A percentile compares a stretch with the other conserved stretches of the same genome.
These are phyloP conservation scores for Salvia rosmarinus DNA, from an alignment of 257 asterid genomes.

Conservation along the genomic window DNA sequence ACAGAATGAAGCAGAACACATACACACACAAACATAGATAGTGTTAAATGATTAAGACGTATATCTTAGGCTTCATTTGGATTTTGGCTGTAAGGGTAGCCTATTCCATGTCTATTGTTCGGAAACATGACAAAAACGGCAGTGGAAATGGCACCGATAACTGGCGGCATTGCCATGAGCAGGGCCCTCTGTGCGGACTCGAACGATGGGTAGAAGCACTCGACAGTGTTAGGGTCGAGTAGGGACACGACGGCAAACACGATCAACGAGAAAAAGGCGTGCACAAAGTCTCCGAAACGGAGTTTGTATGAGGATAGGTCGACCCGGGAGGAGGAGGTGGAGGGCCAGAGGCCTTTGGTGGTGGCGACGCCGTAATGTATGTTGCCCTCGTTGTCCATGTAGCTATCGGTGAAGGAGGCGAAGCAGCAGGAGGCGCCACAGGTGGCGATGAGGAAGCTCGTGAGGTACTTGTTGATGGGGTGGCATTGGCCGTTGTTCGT, in stretches of 20 bases:
- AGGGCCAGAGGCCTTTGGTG: constrained; percentile 71
- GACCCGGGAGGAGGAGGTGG: constrained; percentile 21
- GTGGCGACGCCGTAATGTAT: constrained; percentile 70
- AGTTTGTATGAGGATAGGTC: constrained; percentile 58
- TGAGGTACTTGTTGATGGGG: constrained; percentile 54
- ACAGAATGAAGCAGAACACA: too few species aligned
- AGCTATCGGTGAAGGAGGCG: constrained; percentile 83
- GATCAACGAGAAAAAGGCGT: constrained; percentile 52
- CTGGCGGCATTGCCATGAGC: constrained; percentile 69
- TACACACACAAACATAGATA: neutral
- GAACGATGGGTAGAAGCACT: constrained; percentile 71
- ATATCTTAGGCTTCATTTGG: constrained; percentile 16
- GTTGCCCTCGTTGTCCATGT: constrained; percentile 54
- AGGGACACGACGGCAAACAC: constrained; percentile 66
- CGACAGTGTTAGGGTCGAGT: constrained; percentile 63
- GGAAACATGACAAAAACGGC: constrained; percentile 61
- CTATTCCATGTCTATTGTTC: constrained; percentile 71
- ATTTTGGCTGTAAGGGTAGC: constrained; percentile 53
- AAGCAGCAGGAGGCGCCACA: constrained; percentile 67
- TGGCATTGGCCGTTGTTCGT: constrained; percentile 80
- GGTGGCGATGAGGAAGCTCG: constrained; percentile 43
- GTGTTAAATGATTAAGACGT: neutral
- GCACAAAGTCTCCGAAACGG: constrained; percentile 65
- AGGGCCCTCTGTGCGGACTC: constrained; percentile 53
- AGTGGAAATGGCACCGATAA: constrained; percentile 57